Evolutionary conservation across 345 rosid genomes (phyloP), one percentile per base, ranked within the genome.

Genomic region (Crucihimalaya himalaica): DNA sequence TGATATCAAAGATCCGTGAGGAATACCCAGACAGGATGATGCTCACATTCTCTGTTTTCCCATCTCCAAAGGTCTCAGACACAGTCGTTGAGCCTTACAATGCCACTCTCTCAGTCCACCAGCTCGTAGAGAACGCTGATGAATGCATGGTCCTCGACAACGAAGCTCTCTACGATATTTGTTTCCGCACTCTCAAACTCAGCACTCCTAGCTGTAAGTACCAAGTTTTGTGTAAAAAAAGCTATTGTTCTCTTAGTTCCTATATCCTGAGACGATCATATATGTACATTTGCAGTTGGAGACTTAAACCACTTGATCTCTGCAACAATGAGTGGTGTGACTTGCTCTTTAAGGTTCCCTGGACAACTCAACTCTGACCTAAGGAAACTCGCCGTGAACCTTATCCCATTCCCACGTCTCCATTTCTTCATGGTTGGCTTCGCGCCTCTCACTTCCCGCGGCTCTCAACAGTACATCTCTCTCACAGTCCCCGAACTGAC

Each of bases 401-500:
- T 93, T 75, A 90, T 93, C 66, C 98, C 98, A 18, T 93, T 93
- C 84, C 98, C 98, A 0, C 97, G 98, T 28, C 97, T 93, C 48
- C 98, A 93, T 83, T 93, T 93, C 89, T 93, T 93, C 83, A 93
- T 93, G 98, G 98, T 93, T 0, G 98, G 98, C 9, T 93, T 93
- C 68, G 97, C 97, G 3, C 84, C 89, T 9, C 86, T 85, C 63
- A 85, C 89, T n/a, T 83, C 89, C 42, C 86, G 85, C 64, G 88
- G 88, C 57, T 85, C 88, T 5, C 88, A 85, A 63, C 86, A 85
- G 55, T 85, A 85, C 74, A 81, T 81, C 34, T 85, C 88, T 10
- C 86, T 85, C 64, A 83, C 88, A 25, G 89, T 85, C 75, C 89
- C 89, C 1, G 89, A 85, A 80, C 81, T 85, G 6, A 85, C 84